These are phyloP conservation scores for Amanita exitialis DNA, from an alignment of 768 basidiomycete genomes.

Conservation along the genomic window DNA sequence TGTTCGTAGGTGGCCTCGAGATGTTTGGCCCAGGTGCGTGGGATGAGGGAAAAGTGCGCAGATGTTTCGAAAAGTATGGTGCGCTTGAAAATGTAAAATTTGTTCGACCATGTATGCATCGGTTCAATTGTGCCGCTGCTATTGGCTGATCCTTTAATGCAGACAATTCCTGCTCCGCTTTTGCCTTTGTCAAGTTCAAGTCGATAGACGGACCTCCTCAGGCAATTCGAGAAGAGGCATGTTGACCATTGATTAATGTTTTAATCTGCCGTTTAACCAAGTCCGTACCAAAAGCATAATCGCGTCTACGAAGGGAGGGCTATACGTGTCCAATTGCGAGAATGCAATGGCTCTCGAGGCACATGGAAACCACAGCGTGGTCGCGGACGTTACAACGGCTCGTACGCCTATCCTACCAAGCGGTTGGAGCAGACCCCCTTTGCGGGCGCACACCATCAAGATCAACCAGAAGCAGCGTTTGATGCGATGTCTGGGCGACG, in stretches of 20 bases:
- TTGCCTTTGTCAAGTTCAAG: constrained; percentile 70
- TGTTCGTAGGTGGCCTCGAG: constrained; percentile 74
- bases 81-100: constrained; percentile 56
- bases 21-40: constrained; percentile 53
- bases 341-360: constrained; percentile 49
- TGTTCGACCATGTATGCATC: constrained; percentile 48
- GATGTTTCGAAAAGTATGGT: constrained; percentile 55
- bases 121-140: neutral
- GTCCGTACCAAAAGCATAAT: constrained; percentile 43
- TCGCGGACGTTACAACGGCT: constrained; percentile 26
- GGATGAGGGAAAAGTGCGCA: constrained; percentile 53
- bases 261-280: neutral
- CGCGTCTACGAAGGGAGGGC: constrained; percentile 57
- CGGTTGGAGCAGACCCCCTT: neutral
- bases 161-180: constrained; percentile 61
- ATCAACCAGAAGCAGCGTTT: neutral
- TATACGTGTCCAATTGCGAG: constrained; percentile 68
- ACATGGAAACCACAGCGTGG: constrained; percentile 36
- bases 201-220: constrained; percentile 53
- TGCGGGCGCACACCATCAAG: neutral
- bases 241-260: neutral
- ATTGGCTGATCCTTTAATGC: neutral
- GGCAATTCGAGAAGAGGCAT: constrained; percentile 58
- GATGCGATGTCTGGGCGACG: neutral
- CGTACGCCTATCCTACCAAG: neutral